Evolutionary conservation across 2,329 filamentous ascomycete species (phyloP), one percentile per base, ranked within the genome.

Genomic region (Pestalotiopsis sp.): DNA sequence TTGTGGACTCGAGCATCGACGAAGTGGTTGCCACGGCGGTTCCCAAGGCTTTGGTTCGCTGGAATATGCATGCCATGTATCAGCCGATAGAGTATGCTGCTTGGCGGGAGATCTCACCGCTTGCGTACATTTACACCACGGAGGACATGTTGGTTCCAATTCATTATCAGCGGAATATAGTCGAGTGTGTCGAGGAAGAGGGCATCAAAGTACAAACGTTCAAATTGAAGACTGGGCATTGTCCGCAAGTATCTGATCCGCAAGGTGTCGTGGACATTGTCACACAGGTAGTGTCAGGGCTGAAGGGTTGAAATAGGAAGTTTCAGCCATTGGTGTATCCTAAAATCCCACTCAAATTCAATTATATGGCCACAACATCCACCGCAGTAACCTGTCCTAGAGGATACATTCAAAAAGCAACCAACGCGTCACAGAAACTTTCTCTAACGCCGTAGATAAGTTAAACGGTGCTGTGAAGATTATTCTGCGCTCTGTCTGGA

Each of bases 171-270:
- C 67, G 68, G 57, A 66, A 31, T 25, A 66, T 75, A 13, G 70
- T 74, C 2, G 62, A 68, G 11, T 17, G 9, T 1, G 2, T 74
- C 2, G 65, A 65, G 45, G 70, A 69, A n/a, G 71, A 67, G 2
- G 70, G 71, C 1, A 23, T 60, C 7, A 49, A 69, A 36, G 69
- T 72, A 1, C 65, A 67, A 57, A 71, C 72, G 0, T 61, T 70
- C 2, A 67, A 69, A 31, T 9, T 74, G n/a, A 58, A 13, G 11
- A 62, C 68, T 20, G 71, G 71, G 1, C 72, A 73, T 49, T 73
- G 68, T 23, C 70, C 72, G 0, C 69, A 73, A 27, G 56, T 73
- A 13, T 73, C 68, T 4, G 66, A 57, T 1, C 67, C 70, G 4
- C 56, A 70, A 25, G 69, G 60, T 4, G 68, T 74, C 1, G 69